Evolutionary conservation across 2,329 filamentous ascomycete species (phyloP).

Genomic region (Colletotrichum echinochloae): DNA sequence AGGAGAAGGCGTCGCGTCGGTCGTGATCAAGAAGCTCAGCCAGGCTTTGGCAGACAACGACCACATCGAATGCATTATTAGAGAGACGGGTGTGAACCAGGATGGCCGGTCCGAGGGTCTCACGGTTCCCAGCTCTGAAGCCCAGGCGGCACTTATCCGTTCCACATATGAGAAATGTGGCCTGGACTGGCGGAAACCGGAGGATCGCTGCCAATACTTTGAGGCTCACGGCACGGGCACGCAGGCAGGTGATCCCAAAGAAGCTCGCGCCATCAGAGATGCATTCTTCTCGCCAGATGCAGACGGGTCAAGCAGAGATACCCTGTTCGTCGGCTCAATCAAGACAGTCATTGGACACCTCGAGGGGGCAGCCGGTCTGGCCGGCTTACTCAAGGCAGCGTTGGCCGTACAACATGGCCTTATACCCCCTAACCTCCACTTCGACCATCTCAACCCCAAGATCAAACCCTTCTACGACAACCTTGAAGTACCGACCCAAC

Average conservation of each 20-base stretch:
- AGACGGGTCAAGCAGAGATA: background rate
- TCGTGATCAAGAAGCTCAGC: slow-evolving; percentile 60
- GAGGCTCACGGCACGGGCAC: slow-evolving; percentile 56
- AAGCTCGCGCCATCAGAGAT: background rate
- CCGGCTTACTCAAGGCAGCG: background rate
- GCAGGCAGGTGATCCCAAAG: slow-evolving; percentile 43
- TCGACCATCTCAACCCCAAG: background rate
- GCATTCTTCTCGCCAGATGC: background rate
- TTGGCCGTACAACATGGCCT: background rate
- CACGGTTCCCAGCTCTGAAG: slow-evolving; percentile 50
- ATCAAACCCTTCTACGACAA: background rate
- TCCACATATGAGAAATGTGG: slow-evolving; percentile 43
- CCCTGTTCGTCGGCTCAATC: background rate
- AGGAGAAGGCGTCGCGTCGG: slow-evolving; percentile 61
- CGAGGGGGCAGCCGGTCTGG: background rate
- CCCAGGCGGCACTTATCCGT: slow-evolving; percentile 46
- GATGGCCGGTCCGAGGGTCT: slow-evolving; percentile 48
- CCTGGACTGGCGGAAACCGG: slow-evolving; percentile 24
- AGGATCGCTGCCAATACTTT: slow-evolving; percentile 37
- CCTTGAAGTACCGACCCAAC: background rate
- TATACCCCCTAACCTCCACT: background rate
- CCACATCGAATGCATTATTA: slow-evolving; percentile 44
- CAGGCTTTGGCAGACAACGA: slow-evolving; percentile 54
- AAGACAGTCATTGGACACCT: background rate
- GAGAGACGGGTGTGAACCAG: slow-evolving; percentile 39